Evolutionary conservation across 768 basidiomycete genomes (phyloP), one percentile per base, ranked within the genome.

Genomic region (Trametes cingulata): DNA sequence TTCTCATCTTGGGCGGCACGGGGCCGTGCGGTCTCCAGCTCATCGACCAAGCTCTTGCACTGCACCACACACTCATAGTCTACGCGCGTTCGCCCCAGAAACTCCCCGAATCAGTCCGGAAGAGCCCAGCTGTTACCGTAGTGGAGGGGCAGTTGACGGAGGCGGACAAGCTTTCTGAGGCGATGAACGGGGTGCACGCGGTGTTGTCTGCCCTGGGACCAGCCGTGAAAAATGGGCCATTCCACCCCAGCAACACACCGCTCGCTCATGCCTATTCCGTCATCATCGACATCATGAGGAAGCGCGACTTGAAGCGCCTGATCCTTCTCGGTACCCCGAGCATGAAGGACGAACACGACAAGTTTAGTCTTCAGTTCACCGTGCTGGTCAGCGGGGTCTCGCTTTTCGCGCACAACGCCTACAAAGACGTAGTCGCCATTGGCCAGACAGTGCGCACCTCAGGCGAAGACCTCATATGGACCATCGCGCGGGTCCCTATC

Each of bases 1-100:
- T 89, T 57, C 76, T 91, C 54, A 76, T 91, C 58, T 77, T 91
- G n/a, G 90, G 89, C 17, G 85, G 79, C 22, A 91, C 89, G 3
- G 88, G 89, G 1, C 78, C 83, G 14, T 72, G 73, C 36, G 90
- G 89, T 49, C 71, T 81, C 45, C 77, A 80, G 17, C 75, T 90
- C 59, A 77, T 85, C 57, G 79, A 83, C 52, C 80, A 86, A 66
- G 74, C 78, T 6, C 79, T 91, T 17, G 67, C 73, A 17, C 72
- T 73, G 20, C 64, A 69, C 6, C 77, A 81, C 63, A 75, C 78
- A 4, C 65, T 90, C 61, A 76, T 89, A 58, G 63, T 90, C 54
- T 90, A 83, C 56, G 87, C 81, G 12, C 84, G 88, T 33, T 83
- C 81, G 12, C 85, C 87, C 4, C 73, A 82, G 19, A 91, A 88